Percentiles rank a stretch among this genome's conserved stretches.
Evolutionary conservation across 176 grass and related monocot species (phyloP).

Genomic region (Carex littledalei): DNA sequence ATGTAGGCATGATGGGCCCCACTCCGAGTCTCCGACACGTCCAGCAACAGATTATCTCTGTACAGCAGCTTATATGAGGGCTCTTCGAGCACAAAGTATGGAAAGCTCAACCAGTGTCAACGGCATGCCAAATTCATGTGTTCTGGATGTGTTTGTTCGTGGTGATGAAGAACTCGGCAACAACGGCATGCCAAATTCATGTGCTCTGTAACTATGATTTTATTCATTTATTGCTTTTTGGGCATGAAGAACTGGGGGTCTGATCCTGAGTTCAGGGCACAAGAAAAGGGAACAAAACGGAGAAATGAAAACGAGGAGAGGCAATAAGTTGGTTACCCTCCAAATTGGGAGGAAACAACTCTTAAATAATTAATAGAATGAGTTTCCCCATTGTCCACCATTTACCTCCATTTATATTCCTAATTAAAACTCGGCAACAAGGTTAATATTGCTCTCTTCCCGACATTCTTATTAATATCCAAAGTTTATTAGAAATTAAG

Average conservation of each 20-base stretch:
- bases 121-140: background rate
- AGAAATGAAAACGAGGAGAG: background rate
- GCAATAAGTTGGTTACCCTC: background rate
- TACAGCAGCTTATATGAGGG: background rate
- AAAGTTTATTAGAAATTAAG: no score
- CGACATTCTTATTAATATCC: no score
- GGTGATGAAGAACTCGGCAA: no score
- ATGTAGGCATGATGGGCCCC: background rate
- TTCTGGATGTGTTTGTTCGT: background rate
- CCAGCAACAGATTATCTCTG: background rate
- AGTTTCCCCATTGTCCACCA: no score
- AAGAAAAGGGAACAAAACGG: background rate
- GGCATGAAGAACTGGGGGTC: background rate
- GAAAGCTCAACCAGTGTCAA: background rate
- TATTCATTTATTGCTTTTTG: background rate
- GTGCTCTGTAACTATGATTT: background rate
- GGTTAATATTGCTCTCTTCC: no score
- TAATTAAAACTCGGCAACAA: no score
- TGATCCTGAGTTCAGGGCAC: no score
- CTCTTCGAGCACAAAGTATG: background rate
- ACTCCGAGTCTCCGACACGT: background rate
- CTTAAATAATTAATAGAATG: background rate
- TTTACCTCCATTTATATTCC: no score
- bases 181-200: no score
- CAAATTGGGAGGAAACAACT: background rate